A percentile compares a stretch with the other conserved stretches of the same genome.
phyloP scores from a whole-genome alignment of 345 rosid genomes.

The Gynandropsis gynandra region DNA sequence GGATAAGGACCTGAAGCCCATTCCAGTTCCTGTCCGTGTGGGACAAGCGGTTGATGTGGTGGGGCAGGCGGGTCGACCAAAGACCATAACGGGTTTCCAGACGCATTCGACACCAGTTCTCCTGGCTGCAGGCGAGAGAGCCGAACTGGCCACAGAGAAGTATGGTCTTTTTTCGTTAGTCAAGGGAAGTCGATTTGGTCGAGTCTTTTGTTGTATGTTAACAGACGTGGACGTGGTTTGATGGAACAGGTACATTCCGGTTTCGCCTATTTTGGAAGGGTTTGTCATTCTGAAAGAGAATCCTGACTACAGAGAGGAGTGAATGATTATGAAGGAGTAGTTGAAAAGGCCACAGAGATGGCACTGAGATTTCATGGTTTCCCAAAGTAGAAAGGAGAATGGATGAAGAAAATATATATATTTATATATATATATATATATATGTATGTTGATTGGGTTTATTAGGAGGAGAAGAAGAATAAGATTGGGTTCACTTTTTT shows the following conservation, averaged over 20 bases:
- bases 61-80: constrained; percentile 95
- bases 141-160: constrained; percentile 93
- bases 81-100: constrained; percentile 94
- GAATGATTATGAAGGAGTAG: too few species aligned
- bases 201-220: constrained; percentile 3
- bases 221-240: background rate
- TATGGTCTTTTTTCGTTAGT: constrained; percentile 25
- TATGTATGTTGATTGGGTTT: too few species aligned
- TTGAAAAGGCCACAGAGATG: too few species aligned
- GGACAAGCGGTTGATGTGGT: constrained; percentile 98
- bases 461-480: too few species aligned
- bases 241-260: constrained; percentile 65
- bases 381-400: too few species aligned
- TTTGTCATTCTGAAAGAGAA: constrained; percentile 76
- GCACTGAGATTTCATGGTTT: too few species aligned
- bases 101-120: constrained; percentile 93
- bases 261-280: constrained; percentile 89
- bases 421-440: too few species aligned
- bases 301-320: constrained; percentile 74
- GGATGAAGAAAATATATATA: too few species aligned
- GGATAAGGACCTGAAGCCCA: constrained; percentile 73
- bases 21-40: constrained; percentile 84
- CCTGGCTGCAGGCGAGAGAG: constrained; percentile 91
- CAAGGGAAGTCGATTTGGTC: too few species aligned
- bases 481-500: too few species aligned